Base-by-base conservation (phyloP, 208 protist species). In the Leishmania lainsoni region DNA sequence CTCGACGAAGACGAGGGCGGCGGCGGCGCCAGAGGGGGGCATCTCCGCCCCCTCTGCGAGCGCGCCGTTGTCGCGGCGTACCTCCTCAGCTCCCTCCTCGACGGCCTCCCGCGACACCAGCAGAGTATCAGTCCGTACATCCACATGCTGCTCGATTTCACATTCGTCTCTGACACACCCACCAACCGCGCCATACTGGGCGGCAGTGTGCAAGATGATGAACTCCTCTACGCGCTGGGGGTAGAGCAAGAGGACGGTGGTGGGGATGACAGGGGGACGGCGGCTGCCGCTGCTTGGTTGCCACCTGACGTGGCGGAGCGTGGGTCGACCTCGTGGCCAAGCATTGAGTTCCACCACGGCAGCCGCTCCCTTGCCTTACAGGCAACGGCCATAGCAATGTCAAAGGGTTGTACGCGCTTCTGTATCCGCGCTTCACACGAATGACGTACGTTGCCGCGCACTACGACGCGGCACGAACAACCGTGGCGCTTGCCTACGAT, bases 381-480 rank as follows among this genome's bases (percentile, higher is more conserved):
- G 51, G 16, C 58, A n/a, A 45, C 56, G 56, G 6, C 22, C 39
- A 8, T 22, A 6, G 32, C 39, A 16, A 26, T 17, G 56, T 3
- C 29, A 12, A 39, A 26, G 80, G 68, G 17, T 79, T 91, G 42
- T 35, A 69, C 48, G 58, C 63, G 14, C 77, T 91, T 49, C 81
- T 97, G 48, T 54, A 66, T 45, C 93, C 86, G 0, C 6, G 52
- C 66, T 97, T 91, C 74, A 89, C 89, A 17, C 90, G 91, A 29
- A 93, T 91, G 83, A 85, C 93, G 4, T 95, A 89, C 84, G 93
- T 94, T 83, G 68, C 94, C 16, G 93, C 93, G 14, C 91, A 95
- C 81, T 80, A 90, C 72, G 86, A 93, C 51, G 75, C 95, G 16
- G 78, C 91, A 42, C 83, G 82, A 45, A 29, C 68, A 26, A 88